Percentiles rank a stretch among this genome's conserved stretches.
These are phyloP conservation scores for Viola odorata DNA, from an alignment of 345 rosid genomes.

Conservation along the genomic window DNA sequence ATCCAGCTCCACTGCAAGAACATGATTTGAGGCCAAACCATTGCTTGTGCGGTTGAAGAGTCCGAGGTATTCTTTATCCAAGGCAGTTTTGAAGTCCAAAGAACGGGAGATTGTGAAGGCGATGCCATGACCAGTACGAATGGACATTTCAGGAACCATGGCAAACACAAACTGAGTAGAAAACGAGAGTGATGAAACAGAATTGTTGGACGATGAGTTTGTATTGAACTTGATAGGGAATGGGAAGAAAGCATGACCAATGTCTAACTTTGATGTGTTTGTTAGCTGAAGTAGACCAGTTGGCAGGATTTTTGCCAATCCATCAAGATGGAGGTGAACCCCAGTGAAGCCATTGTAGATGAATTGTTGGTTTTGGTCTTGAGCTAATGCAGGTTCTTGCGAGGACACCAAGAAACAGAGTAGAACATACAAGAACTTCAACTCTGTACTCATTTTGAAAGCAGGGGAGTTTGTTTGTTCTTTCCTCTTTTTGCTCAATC, in stretches of 20 bases:
- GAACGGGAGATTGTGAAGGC: conserved; percentile 17
- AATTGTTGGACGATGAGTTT: conserved; percentile 6
- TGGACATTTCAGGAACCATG: not conserved
- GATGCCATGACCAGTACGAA: conserved; percentile 14
- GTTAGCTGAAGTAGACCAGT: conserved; percentile 47
- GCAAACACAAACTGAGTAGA: conserved; percentile 14
- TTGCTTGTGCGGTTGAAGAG: conserved; percentile 9
- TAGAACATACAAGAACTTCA: not conserved
- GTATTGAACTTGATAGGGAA: conserved; percentile 21
- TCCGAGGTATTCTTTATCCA: conserved; percentile 10
- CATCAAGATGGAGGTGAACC: conserved; percentile 27
- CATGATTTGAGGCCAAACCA: conserved; percentile 6
- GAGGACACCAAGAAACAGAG: not conserved
- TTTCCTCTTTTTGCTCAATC: not conserved
- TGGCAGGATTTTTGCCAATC: conserved; percentile 23
- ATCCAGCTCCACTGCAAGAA: conserved; percentile 17
- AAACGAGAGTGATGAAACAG: conserved; percentile 12
- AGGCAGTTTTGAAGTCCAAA: conserved; percentile 1
- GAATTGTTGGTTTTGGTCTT: conserved; percentile 24
- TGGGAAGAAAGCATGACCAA: conserved; percentile 40
- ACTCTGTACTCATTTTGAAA: not conserved
- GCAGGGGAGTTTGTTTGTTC: too few species aligned
- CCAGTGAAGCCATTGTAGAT: conserved; percentile 33
- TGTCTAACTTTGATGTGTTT: conserved; percentile 22
- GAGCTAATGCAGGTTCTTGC: conserved; percentile 3